Base-by-base conservation (phyloP, 495 filamentous ascomycete genomes). In the Symbiotaphrina buchneri region DNA sequence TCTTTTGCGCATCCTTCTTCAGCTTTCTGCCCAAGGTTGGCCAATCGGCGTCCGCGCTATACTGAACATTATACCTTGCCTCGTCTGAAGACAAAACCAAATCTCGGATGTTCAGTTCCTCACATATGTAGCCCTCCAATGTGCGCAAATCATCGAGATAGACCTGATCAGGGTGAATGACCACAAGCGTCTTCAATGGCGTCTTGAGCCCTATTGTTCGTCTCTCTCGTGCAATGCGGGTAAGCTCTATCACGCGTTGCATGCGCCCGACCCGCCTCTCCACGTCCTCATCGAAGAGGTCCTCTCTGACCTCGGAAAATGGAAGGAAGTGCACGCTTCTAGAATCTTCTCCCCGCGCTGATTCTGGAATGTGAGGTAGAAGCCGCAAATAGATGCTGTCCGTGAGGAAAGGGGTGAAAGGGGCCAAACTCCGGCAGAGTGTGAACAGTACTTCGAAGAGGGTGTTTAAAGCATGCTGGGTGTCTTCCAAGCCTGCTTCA, bases 381-480 rank as follows among this genome's bases (percentile, higher is more conserved):
- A 97, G 68, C 14, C 71, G 70, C 38, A 65, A 65, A 54, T 93
- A 97, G 54, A 97, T 92, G 42, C 69, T 87, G 36, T 97, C 87
- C 29, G 83, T 83, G 36, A 97, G 56, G 59, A 95, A 97, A 2
- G 90, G 87, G 1, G 76, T 92, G 54, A 97, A 95, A 4, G 87
- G 90, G 15, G 87, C 87, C 22, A 97, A 60, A 10, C 74, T 79
- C 21, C 83, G 63, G 41, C 74, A 71, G 8, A 97, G 58, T 2
- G 80, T 95, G 54, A 72, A 97, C 7, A 97, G 60, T 30, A 93
- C 80, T 55, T 94, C 85, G 41, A 92, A 95, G n/a, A 97, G 69
- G 5, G 87, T 87, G 49, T 94, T 91, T 32, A 97, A 58, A 6
- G 87, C 87, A 48, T 91, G 78, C 32, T 71, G 52, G 17, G 87